A percentile compares a stretch with the other conserved stretches of the same genome.
Conservation (phyloP, 2,329 filamentous ascomycete species). For the Aspergillus latus region DNA sequence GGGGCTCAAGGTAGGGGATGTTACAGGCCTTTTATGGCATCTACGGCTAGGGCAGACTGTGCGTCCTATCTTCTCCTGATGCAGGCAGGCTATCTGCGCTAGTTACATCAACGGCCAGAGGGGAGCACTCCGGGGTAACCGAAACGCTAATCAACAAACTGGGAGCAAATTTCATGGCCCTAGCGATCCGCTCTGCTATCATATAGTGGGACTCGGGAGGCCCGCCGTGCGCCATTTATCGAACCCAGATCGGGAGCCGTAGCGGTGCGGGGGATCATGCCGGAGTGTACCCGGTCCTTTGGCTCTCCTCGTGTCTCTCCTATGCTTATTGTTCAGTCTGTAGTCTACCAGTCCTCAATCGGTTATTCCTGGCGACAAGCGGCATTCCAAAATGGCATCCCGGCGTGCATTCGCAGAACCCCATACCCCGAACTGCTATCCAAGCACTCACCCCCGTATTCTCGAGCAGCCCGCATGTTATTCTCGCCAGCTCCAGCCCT, state of each 20-base stretch:
- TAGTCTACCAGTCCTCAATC: not conserved
- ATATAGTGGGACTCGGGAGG: not conserved
- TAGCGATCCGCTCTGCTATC: not conserved
- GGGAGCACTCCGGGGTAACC: not conserved
- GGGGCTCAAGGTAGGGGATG: not conserved
- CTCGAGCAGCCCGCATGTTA: constrained; percentile 38
- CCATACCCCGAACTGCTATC: constrained; percentile 43
- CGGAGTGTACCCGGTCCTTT: not conserved
- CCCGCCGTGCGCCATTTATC: constrained; percentile 1
- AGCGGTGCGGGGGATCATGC: constrained; percentile 2
- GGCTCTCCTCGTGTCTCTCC: not conserved
- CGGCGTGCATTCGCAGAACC: constrained; percentile 35
- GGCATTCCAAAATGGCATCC: constrained; percentile 40
- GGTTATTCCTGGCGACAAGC: constrained; percentile 31
- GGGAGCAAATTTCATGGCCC: not conserved
- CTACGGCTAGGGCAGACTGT: not conserved
- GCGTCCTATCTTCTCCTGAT: not conserved
- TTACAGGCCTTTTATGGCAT: not conserved
- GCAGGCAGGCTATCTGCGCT: too few species aligned
- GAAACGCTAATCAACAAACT: not conserved
- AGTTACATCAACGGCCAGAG: not conserved
- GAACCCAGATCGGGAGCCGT: not conserved
- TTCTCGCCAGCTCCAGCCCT: constrained; percentile 32
- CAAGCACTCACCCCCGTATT: constrained; percentile 38
- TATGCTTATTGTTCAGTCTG: not conserved